Evolutionary conservation across 257 asterid genomes (phyloP), one percentile per base, ranked within the genome.

Genomic region (Lycium barbarum): DNA sequence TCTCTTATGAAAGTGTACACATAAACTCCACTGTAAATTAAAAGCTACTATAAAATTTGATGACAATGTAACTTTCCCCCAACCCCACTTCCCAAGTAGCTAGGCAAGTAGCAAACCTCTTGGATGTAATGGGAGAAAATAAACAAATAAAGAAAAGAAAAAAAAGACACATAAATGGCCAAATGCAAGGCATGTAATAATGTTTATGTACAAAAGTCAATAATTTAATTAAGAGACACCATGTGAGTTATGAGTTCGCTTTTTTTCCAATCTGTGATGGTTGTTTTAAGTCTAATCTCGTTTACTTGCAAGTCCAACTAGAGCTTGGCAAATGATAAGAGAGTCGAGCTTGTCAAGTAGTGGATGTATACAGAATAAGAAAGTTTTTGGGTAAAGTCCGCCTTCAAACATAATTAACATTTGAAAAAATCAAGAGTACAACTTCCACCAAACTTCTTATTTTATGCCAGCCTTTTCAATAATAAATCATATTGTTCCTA

Each of bases 141-240:
- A 20, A 13, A 45, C 45, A 72, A 47, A 12, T 20, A 20, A 74
- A 49, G 11, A 49, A 12, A 74, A 49, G 40, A 2, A 7, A 14
- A n/a, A 11, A 63, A 4, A 22, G 22, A 2, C 82, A 76, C 15
- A 33, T 14, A 51, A 68, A 51, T 76, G 47, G 63, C 65, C 26
- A 51, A 51, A 51, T 76, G 14, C 82, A 76, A 76, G 47, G 65
- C 63, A 76, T 76, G 62, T 22, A 76, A 76, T 76, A 47, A 53
- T 51, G 65, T 76, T 53, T 76, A 8, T 15, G 47, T 26, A 76
- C 9, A 76, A 8, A 13, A 76, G 63, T 76, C 82, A 76, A 76
- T 12, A 26, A 74, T 6, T 26, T 76, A 51, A 51, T 26, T 76
- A 51, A 51, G 68, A 8, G 68, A 62, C 36, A 62, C 38, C 68